phyloP scores from a whole-genome alignment of 2,329 filamentous ascomycete genomes.

The Sporothrix inflata region DNA sequence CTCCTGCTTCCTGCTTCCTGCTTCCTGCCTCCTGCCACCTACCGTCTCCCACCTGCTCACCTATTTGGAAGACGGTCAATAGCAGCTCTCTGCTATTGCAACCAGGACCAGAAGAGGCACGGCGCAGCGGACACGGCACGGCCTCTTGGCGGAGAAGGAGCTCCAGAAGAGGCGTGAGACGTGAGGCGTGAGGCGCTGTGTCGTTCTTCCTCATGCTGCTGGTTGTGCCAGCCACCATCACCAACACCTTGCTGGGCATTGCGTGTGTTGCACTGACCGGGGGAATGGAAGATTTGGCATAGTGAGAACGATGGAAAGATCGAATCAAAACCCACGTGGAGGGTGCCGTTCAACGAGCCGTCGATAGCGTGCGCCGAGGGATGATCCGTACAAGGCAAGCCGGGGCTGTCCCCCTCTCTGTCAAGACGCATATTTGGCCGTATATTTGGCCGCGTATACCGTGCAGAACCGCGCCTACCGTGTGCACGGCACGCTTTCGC shows the following conservation, averaged over 20 bases:
- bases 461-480: conserved; percentile 8
- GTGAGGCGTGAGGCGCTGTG: not conserved
- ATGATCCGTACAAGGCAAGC: not conserved
- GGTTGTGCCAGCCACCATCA: too few relatives aligned
- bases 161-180: not conserved
- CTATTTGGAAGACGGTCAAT: not conserved
- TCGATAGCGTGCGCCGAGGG: not conserved
- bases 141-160: not conserved
- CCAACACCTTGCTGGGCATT: not conserved
- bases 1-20: not conserved
- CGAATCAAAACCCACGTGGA: not conserved
- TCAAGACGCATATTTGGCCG: conserved; percentile 5
- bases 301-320: not conserved
- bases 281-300: not conserved
- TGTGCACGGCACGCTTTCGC: not conserved
- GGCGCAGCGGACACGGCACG: conserved; percentile 17
- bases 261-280: not conserved
- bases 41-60: not conserved
- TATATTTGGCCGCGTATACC: conserved; percentile 3
- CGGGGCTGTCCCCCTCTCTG: not conserved
- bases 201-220: not conserved
- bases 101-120: not conserved
- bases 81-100: not conserved
- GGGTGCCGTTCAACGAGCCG: not conserved
- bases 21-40: not conserved